Evolutionary conservation across 2,329 filamentous ascomycete genomes (phyloP).

Genomic region (Plenodomus biglobosus): DNA sequence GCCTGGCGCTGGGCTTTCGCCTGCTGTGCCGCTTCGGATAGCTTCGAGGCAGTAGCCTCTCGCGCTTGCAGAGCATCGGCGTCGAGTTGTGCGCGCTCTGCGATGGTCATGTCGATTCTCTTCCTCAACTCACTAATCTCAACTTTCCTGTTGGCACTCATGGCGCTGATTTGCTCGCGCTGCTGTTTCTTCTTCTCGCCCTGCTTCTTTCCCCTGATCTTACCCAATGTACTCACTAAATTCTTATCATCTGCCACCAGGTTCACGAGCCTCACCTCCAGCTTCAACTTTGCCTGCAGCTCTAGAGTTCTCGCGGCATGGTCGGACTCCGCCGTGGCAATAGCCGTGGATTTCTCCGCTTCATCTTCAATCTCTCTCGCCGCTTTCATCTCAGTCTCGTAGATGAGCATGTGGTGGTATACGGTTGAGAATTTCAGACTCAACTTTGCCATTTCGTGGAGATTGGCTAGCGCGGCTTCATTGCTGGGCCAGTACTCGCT

Average conservation of each 20-base stretch:
- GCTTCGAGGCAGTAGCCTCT: no score
- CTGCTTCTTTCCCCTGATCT: background rate
- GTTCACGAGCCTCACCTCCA: background rate
- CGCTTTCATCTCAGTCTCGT: background rate
- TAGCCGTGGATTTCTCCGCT: background rate
- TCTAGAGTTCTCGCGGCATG: background rate
- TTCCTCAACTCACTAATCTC: background rate
- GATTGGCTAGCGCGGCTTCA: background rate
- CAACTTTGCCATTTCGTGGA: background rate
- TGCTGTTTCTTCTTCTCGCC: background rate
- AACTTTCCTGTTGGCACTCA: background rate
- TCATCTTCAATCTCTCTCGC: background rate
- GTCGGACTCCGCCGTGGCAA: background rate
- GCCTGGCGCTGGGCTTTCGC: no score
- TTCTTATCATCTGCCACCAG: no score
- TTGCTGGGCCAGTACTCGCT: background rate
- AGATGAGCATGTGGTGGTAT: background rate
- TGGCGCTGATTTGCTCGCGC: background rate
- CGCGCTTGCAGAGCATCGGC: no score
- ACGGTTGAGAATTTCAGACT: background rate
- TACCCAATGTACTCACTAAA: no score
- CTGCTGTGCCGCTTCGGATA: no score
- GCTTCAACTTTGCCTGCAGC: background rate
- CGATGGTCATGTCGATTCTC: background rate
- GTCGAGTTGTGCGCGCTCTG: no score